phyloP scores from a whole-genome alignment of 2,329 filamentous ascomycete genomes.

The Aspergillus sojae region DNA sequence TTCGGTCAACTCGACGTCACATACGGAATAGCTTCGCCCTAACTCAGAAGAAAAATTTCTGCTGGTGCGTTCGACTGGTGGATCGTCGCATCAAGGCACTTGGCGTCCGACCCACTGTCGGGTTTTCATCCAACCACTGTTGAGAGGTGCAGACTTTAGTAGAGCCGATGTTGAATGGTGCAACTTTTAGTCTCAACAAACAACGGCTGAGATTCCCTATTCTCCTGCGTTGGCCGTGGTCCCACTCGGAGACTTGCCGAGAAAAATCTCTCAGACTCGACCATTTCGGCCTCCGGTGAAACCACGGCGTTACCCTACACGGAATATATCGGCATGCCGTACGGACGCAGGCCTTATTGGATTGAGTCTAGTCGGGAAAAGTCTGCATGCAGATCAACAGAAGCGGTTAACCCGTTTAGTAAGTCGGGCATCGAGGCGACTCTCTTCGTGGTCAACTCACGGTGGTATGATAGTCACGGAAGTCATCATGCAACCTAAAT shows the following conservation, averaged over 20 bases:
- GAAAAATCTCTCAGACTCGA: neutral
- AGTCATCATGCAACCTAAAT: neutral
- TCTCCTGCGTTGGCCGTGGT: neutral
- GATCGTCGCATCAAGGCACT: neutral
- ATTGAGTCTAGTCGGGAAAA: neutral
- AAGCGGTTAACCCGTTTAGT: neutral
- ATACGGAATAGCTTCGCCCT: neutral
- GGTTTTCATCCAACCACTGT: constrained; percentile 8
- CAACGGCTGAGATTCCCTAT: neutral
- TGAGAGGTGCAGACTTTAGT: neutral
- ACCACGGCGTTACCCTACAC: constrained; percentile 4
- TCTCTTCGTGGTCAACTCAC: neutral
- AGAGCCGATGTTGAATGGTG: neutral
- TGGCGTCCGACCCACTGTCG: neutral
- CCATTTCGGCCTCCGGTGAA: constrained; percentile 16
- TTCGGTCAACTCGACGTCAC: neutral
- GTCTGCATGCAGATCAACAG: constrained; percentile 6
- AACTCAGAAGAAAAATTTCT: neutral
- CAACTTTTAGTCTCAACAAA: constrained; percentile 1
- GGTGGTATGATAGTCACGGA: neutral
- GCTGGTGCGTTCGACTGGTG: neutral
- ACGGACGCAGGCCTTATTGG: neutral
- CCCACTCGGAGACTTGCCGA: constrained; percentile 14
- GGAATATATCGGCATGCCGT: constrained; percentile 14
- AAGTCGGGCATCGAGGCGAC: neutral